Evolutionary conservation across 306 rosid species (phyloP).

Genomic region (Morella rubra): DNA sequence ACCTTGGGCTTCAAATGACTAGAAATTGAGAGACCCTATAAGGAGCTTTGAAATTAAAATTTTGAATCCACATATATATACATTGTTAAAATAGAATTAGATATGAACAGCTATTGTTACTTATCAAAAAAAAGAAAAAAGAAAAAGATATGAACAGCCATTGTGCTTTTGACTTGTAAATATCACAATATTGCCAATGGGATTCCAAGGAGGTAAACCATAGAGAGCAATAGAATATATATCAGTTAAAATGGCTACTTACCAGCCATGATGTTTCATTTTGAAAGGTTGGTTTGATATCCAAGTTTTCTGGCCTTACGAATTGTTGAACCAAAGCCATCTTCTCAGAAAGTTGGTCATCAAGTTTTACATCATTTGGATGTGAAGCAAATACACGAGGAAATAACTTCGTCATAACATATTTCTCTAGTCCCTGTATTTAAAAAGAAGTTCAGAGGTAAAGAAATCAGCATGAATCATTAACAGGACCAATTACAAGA

Average conservation of each 20-base stretch:
- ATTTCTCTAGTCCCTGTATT: slow-evolving; percentile 97
- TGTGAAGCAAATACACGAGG: slow-evolving; percentile 88
- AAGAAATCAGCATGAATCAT: slow-evolving; percentile 24
- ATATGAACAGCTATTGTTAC: too few relatives aligned
- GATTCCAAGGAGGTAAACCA: slow-evolving; percentile 7
- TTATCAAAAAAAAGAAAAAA: too few relatives aligned
- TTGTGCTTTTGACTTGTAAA: slow-evolving; percentile 9
- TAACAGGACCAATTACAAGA: not conserved
- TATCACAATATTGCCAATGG: slow-evolving; percentile 3
- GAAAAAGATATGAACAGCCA: not conserved
- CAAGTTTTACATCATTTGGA: slow-evolving; percentile 81
- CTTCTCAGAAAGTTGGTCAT: slow-evolving; percentile 77
- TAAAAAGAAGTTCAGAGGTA: slow-evolving; percentile 25
- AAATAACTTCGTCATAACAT: slow-evolving; percentile 97
- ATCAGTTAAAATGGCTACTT: slow-evolving; percentile 40
- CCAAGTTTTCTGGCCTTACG: slow-evolving; percentile 90
- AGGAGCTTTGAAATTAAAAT: not conserved
- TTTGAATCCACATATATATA: not conserved
- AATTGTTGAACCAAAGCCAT: slow-evolving; percentile 89
- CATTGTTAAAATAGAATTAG: too few relatives aligned
- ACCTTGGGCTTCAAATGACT: not conserved
- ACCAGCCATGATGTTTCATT: slow-evolving; percentile 98
- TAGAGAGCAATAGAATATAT: not conserved
- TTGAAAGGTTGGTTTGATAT: slow-evolving; percentile 74
- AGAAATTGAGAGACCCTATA: not conserved